Conservation (phyloP, 164 flowering plant species). For the Berberis vulgaris region DNA sequence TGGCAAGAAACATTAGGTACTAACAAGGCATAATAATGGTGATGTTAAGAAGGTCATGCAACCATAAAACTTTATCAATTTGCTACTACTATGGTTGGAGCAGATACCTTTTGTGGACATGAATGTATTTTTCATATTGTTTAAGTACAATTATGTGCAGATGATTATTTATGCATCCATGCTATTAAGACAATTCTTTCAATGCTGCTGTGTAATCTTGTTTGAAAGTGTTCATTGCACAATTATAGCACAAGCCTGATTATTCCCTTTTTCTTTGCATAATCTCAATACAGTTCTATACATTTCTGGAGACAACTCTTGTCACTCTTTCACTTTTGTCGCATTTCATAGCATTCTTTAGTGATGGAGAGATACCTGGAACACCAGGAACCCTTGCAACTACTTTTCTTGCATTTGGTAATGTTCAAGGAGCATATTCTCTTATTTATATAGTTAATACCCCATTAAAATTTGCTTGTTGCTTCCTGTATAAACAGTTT, state of each 20-base stretch:
- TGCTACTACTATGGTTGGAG: too few relatives aligned
- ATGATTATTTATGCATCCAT: too few relatives aligned
- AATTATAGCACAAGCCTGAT: not conserved
- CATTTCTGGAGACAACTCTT: slow-evolving; percentile 87
- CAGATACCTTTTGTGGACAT: too few relatives aligned
- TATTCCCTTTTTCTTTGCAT: not conserved
- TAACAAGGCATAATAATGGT: too few relatives aligned
- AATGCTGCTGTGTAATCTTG: too few relatives aligned
- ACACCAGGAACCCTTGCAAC: slow-evolving; percentile 90
- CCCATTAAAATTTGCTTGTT: not conserved
- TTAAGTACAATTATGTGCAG: too few relatives aligned
- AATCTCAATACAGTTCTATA: slow-evolving; percentile 72
- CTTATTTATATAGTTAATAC: not conserved
- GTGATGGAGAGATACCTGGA: slow-evolving; percentile 88
- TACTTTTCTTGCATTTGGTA: slow-evolving; percentile 96
- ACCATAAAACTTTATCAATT: too few relatives aligned
- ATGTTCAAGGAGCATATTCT: slow-evolving; percentile 6
- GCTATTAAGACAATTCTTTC: too few relatives aligned
- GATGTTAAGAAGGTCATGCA: too few relatives aligned
- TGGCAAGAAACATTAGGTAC: too few relatives aligned
- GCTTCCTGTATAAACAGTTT: slow-evolving; percentile 38
- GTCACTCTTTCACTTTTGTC: slow-evolving; percentile 79
- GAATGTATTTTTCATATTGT: too few relatives aligned
- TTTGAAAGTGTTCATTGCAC: not conserved
- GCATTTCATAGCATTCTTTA: slow-evolving; percentile 87